Conservation (phyloP, 2,329 filamentous ascomycete species). For the Sphaerulina vaccinii region DNA sequence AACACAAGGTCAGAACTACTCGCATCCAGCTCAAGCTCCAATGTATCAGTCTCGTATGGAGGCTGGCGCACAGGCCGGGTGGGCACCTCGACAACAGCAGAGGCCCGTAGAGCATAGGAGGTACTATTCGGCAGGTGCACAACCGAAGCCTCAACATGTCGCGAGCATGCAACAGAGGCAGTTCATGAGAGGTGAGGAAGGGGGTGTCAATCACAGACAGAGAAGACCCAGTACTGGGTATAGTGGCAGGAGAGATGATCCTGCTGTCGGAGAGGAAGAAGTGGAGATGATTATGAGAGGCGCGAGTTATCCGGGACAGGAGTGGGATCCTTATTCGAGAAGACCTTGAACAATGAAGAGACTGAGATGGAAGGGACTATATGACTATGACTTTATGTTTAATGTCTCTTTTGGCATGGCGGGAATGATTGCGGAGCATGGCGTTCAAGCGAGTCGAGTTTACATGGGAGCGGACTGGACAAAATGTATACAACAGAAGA, state of each 20-base stretch:
- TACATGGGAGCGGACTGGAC: too few relatives aligned
- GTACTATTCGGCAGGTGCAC: slow-evolving; percentile 1
- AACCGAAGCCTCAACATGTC: slow-evolving; percentile 3
- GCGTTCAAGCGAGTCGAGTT: too few relatives aligned
- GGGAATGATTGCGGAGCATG: neutral
- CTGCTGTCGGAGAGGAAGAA: slow-evolving; percentile 30
- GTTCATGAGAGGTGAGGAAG: slow-evolving; percentile 4
- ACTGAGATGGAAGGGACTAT: neutral
- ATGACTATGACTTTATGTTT: too few relatives aligned
- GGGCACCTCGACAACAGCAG: neutral
- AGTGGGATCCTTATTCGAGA: slow-evolving; percentile 50
- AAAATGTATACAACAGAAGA: neutral
- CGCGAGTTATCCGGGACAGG: slow-evolving; percentile 68
- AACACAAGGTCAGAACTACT: slow-evolving; percentile 11
- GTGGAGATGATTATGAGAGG: slow-evolving; percentile 55
- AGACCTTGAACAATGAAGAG: neutral
- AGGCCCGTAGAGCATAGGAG: neutral
- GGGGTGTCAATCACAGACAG: slow-evolving; percentile 4
- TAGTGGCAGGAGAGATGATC: slow-evolving; percentile 30
- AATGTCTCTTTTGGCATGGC: neutral
- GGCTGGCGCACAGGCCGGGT: slow-evolving; percentile 1
- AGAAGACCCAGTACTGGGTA: slow-evolving; percentile 26
- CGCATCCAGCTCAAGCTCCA: slow-evolving; percentile 6
- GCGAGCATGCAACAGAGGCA: neutral
- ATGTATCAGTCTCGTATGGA: slow-evolving; percentile 9